A percentile compares a stretch with the other conserved stretches of the same genome.
These are phyloP conservation scores for Thermomucor indicae-seudaticae DNA, from an alignment of 371 early-diverging fungal species.

Conservation along the genomic window DNA sequence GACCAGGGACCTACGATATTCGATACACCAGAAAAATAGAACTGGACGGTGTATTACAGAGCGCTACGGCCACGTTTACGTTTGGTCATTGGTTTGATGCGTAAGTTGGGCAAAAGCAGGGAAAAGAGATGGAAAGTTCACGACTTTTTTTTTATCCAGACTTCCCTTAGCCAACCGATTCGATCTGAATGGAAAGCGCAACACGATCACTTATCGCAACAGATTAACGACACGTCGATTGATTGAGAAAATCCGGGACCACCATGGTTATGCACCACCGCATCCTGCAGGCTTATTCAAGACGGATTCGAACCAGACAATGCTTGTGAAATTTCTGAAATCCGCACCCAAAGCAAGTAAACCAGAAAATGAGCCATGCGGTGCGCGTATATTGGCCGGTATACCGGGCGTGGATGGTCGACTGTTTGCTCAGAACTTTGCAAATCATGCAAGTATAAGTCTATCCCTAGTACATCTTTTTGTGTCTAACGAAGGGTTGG, in stretches of 20 bases:
- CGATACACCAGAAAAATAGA: slow-evolving; percentile 57
- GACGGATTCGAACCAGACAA: slow-evolving; percentile 64
- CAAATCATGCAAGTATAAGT: slow-evolving; percentile 43
- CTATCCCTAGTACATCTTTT: background rate
- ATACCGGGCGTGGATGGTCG: slow-evolving; percentile 56
- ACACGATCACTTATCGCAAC: slow-evolving; percentile 54
- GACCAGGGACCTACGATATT: slow-evolving; percentile 59
- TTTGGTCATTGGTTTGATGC: slow-evolving; percentile 74
- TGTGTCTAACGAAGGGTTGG: background rate
- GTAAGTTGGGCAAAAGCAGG: slow-evolving; percentile 22
- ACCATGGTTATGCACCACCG: slow-evolving; percentile 62
- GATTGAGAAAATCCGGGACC: slow-evolving; percentile 59
- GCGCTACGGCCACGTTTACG: slow-evolving; percentile 52
- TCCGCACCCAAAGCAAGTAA: slow-evolving; percentile 42
- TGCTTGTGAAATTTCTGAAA: slow-evolving; percentile 51
- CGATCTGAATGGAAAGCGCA: slow-evolving; percentile 49
- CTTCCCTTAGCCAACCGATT: slow-evolving; percentile 60
- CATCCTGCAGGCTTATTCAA: slow-evolving; percentile 61
- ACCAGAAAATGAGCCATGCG: slow-evolving; percentile 56
- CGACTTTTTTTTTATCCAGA: slow-evolving; percentile 7
- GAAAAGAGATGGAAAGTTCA: background rate
- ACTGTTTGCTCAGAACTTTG: slow-evolving; percentile 52
- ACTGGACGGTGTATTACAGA: slow-evolving; percentile 54
- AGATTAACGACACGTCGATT: slow-evolving; percentile 56
- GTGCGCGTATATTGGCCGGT: slow-evolving; percentile 37